These are phyloP conservation scores for Massariosphaeria phaeospora DNA, from an alignment of 495 filamentous ascomycete species.

Conservation along the genomic window DNA sequence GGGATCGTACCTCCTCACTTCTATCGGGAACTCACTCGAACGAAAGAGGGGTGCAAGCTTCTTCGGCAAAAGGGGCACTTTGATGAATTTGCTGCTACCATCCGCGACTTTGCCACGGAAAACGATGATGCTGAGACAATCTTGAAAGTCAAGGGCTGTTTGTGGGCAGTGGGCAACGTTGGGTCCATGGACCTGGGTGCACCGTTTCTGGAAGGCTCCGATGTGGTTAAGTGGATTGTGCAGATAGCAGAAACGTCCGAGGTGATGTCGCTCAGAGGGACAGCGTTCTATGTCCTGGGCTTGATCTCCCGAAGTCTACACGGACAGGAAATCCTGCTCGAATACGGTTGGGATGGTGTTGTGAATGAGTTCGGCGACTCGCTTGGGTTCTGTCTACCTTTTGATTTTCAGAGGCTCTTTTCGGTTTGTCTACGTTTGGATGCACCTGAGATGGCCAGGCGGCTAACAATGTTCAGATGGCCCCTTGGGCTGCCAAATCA, in stretches of 20 bases:
- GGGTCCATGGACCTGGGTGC: conserved; percentile 97
- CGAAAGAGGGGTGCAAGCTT: conserved; percentile 83
- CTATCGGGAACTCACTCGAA: conserved; percentile 90
- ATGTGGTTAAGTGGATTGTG: conserved; percentile 80
- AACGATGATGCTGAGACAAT: conserved; percentile 82
- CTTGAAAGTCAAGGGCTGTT: conserved; percentile 90
- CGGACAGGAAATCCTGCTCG: conserved; percentile 80
- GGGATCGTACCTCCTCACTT: conserved; percentile 88
- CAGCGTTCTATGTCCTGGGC: conserved; percentile 92
- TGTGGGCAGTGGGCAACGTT: conserved; percentile 97
- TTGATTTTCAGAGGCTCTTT: conserved; percentile 71
- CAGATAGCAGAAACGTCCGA: conserved; percentile 79
- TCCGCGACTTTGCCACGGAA: conserved; percentile 75
- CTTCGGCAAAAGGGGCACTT: conserved; percentile 93
- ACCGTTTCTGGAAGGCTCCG: conserved; percentile 79
- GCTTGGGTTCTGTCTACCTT: conserved; percentile 79
- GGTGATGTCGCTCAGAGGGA: conserved; percentile 87
- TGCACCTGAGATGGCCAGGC: neutral
- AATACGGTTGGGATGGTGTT: conserved; percentile 87
- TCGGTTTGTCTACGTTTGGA: conserved; percentile 46
- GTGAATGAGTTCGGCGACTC: conserved; percentile 77
- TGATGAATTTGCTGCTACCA: conserved; percentile 81
- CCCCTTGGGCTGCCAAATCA: conserved; percentile 33
- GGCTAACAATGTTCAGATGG: conserved; percentile 33
- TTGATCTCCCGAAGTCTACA: conserved; percentile 88